Evolutionary conservation across 2,329 filamentous ascomycete species (phyloP).

Genomic region (Aspergillus neoniger): DNA sequence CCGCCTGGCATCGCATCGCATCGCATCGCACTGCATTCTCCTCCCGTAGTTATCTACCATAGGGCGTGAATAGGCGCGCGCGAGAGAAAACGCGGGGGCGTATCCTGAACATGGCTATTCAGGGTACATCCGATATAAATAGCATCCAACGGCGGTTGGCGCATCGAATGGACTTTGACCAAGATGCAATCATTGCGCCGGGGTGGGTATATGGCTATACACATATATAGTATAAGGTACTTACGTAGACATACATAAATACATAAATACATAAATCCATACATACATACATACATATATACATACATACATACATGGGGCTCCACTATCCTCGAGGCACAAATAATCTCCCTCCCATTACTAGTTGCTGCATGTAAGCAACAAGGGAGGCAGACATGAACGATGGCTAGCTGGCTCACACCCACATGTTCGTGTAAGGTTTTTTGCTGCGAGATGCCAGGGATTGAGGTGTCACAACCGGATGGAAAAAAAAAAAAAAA

Average conservation of each 20-base stretch:
- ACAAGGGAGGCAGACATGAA: neutral
- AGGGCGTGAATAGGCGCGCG: neutral
- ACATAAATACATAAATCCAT: too few relatives aligned
- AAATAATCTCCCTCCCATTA: neutral
- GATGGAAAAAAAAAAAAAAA: neutral
- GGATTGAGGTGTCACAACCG: neutral
- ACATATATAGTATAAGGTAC: neutral
- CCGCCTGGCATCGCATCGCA: neutral
- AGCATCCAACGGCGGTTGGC: slow-evolving; percentile 3
- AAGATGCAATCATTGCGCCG: slow-evolving; percentile 9
- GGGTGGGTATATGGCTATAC: slow-evolving; percentile 7
- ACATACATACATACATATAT: too few relatives aligned
- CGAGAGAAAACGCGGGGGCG: neutral
- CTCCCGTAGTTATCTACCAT: neutral
- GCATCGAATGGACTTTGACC: slow-evolving; percentile 1
- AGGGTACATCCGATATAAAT: slow-evolving; percentile 10
- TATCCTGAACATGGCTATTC: neutral
- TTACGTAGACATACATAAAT: neutral
- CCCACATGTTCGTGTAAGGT: slow-evolving; percentile 13
- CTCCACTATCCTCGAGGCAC: neutral
- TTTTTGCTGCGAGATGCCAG: neutral
- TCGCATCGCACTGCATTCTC: neutral
- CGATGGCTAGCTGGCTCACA: neutral
- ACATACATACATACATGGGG: slow-evolving; percentile 1
- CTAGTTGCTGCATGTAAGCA: neutral